These are phyloP conservation scores for Alliaria petiolata DNA, from an alignment of 345 rosid genomes.

Conservation along the genomic window DNA sequence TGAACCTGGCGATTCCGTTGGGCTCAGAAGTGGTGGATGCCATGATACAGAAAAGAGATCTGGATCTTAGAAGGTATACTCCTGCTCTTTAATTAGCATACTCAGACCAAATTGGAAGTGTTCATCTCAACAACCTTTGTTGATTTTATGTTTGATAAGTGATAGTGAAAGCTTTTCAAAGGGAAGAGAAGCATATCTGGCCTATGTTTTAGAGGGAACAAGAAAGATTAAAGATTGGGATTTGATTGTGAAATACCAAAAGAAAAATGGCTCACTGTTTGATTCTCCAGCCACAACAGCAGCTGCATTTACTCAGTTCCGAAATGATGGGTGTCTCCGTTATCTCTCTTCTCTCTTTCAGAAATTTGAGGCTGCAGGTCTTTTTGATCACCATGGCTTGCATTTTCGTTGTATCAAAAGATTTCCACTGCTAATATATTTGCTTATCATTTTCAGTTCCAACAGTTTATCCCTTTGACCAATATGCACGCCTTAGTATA, in stretches of 20 bases:
- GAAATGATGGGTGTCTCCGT: constrained; percentile 51
- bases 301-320: constrained; percentile 53
- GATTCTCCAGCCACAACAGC: constrained; percentile 93
- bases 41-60: constrained; percentile 48
- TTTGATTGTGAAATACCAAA: constrained; percentile 59
- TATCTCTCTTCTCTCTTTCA: constrained; percentile 54
- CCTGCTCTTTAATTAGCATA: not conserved
- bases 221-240: constrained; percentile 56
- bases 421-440: constrained; percentile 5
- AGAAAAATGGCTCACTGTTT: constrained; percentile 71
- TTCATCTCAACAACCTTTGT: not conserved
- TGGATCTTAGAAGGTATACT: constrained; percentile 55
- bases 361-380: constrained; percentile 72
- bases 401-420: not conserved
- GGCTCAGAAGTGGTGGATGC: constrained; percentile 39
- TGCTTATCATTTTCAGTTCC: constrained; percentile 55
- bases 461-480: constrained; percentile 58
- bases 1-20: constrained; percentile 64
- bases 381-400: constrained; percentile 2
- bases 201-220: constrained; percentile 71
- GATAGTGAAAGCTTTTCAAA: constrained; percentile 29
- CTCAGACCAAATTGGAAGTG: not conserved
- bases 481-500: constrained; percentile 51
- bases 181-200: constrained; percentile 57
- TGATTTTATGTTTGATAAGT: constrained; percentile 18